Evolutionary conservation across 2,329 filamentous ascomycete species (phyloP), one percentile per base, ranked within the genome.

Genomic region (Phaeomoniella chlamydospora): DNA sequence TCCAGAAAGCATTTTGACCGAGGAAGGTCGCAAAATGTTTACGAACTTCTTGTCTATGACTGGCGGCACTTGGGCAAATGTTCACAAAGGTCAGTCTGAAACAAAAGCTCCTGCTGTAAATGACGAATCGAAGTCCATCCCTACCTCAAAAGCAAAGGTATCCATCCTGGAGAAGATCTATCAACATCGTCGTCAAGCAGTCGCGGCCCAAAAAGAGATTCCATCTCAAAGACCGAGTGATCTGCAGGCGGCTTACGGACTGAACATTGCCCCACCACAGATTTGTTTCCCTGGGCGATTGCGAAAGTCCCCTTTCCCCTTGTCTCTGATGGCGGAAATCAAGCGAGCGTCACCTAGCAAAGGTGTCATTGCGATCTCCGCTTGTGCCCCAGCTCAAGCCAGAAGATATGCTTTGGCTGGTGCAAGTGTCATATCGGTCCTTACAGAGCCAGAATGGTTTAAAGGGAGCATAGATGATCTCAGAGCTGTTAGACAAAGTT

Each of bases 381-480:
- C 87, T 15, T 90, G 81, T 48, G 90, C 90, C 6, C 86, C 90
- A 15, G 76, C 79, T 4, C 90, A 98, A 57, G 90, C 92, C 30
- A 77, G 78, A 43, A 85, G 80, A 46, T 98, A 98, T 56, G 90
- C 92, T 6, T 70, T 90, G 35, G 87, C 90, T 4, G 92, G 90
- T 11, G 90, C 90, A 33, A 96, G 88, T 54, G 85, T 93, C 29
- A 98, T 98, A 45, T 96, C 90, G 1, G 90, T 98, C n/a, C 71
- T 98, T 33, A 98, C 90, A 0, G 90, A 98, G 59, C 90, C 92
- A 0, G 82, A 96, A 52, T 98, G 90, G 90, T 98, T 98, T 68
- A 96, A 94, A 62, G 90, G 90, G 33, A 93, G 81, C 57, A 87
- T 98, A 41, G 88, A 98, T 39, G 90, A 98, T 54, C 64, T 98